Conservation (phyloP, 2,329 filamentous ascomycete genomes). For the Aspergillus japonicus region DNA sequence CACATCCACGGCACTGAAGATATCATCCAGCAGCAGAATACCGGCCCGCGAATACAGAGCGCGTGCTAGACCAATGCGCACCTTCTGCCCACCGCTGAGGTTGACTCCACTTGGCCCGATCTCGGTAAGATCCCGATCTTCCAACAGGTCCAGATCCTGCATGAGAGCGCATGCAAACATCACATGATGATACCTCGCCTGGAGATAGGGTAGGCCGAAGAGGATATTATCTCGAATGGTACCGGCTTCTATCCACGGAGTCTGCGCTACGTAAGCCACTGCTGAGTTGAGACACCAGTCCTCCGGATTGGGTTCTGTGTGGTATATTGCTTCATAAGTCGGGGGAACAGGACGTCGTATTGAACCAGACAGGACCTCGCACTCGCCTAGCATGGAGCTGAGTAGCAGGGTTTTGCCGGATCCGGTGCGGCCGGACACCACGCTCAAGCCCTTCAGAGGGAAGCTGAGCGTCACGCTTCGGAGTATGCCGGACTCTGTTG, state of each 20-base stretch:
- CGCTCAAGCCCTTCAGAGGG: slow-evolving; percentile 66
- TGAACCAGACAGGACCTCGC: slow-evolving; percentile 64
- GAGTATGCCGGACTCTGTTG: not conserved
- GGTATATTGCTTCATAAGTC: not conserved
- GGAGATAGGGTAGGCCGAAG: not conserved
- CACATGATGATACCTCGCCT: not conserved
- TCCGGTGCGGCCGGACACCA: slow-evolving; percentile 75
- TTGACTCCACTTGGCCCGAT: not conserved
- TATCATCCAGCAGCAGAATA: not conserved
- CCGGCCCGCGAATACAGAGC: not conserved
- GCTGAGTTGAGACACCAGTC: not conserved
- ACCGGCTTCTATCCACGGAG: not conserved
- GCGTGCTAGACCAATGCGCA: not conserved
- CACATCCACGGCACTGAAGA: not conserved
- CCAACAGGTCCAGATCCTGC: not conserved
- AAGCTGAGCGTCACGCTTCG: slow-evolving; percentile 54
- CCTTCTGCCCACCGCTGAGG: not conserved
- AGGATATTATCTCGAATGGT: not conserved
- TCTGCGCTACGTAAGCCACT: slow-evolving; percentile 1
- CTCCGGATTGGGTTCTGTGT: not conserved
- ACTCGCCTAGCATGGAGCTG: slow-evolving; percentile 71
- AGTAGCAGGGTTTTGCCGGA: slow-evolving; percentile 75
- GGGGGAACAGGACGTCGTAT: slow-evolving; percentile 42
- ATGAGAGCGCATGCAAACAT: not conserved
- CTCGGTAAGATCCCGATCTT: not conserved